These are phyloP conservation scores for Paramecium tetraurelia DNA, from an alignment of 73 alveolate species.

Conservation along the genomic window DNA sequence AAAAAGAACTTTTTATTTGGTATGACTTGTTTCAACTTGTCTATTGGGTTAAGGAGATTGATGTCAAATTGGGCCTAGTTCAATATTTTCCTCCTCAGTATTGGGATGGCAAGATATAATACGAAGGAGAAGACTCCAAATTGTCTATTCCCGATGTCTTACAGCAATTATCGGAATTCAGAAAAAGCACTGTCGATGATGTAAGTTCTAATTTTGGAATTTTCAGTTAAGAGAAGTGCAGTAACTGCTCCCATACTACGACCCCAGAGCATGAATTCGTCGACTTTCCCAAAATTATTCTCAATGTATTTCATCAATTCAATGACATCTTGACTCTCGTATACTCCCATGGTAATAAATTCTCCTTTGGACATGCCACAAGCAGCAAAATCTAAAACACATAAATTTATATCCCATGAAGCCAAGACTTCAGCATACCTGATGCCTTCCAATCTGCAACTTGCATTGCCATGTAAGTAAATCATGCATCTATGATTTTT, in stretches of 20 bases:
- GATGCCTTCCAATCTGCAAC: slow-evolving; percentile 88
- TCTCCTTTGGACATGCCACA: slow-evolving; percentile 96
- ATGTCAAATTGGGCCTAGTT: slow-evolving; percentile 86
- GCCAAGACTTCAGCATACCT: slow-evolving; percentile 69
- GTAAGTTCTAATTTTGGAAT: slow-evolving; percentile 75
- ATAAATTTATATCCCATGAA: slow-evolving; percentile 76
- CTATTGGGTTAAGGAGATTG: slow-evolving; percentile 29
- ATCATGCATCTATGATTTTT: slow-evolving; percentile 84
- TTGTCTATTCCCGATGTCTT: slow-evolving; percentile 81
- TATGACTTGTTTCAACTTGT: background rate
- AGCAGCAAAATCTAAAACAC: slow-evolving; percentile 91
- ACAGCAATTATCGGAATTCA: slow-evolving; percentile 68
- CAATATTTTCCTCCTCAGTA: slow-evolving; percentile 77
- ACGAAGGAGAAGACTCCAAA: slow-evolving; percentile 74
- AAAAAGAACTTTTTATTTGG: slow-evolving; percentile 18
- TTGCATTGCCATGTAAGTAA: slow-evolving; percentile 94
- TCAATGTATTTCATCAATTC: slow-evolving; percentile 80
- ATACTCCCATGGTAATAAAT: slow-evolving; percentile 89
- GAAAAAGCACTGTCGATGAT: slow-evolving; percentile 92
- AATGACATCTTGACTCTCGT: slow-evolving; percentile 85
- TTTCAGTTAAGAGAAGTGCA: slow-evolving; percentile 81
- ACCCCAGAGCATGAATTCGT: slow-evolving; percentile 93
- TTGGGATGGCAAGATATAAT: slow-evolving; percentile 71
- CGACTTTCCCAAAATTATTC: slow-evolving; percentile 72
- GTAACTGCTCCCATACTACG: slow-evolving; percentile 99